Evolutionary conservation across 345 rosid species (phyloP), one percentile per base, ranked within the genome.

Genomic region (Moringa oleifera): DNA sequence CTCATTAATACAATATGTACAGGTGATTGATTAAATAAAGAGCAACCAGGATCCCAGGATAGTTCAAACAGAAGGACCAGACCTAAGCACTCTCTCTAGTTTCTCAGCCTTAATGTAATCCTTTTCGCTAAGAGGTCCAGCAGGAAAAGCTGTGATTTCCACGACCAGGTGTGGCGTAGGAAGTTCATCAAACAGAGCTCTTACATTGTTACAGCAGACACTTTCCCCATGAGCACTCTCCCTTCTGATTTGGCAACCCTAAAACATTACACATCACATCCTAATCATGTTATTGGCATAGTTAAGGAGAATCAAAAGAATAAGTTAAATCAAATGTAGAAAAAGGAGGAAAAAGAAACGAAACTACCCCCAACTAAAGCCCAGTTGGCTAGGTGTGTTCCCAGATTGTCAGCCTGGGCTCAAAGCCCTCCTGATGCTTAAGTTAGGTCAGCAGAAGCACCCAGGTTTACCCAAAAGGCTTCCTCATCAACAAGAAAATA

Each of bases 211-310:
- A 87, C 96, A 93, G 81, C 98, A 93, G 3, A 93, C 97, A 28
- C 94, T 90, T 73, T 90, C 91, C 6, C 98, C 96, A 20, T 93
- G 98, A 21, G 98, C 98, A 68, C 84, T 90, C 81, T 88, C 94
- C 73, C 97, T 73, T 69, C 98, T 80, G 36, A 93, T 90, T 75
- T 93, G 98, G 74, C 98, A 93, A 18, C 98, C 98, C 97, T 93
- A 65, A 66, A 76, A 18, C 13, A 18, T 20, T 7, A 1, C 12
- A 41, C 12, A 41, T 1, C 33, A 28, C 33, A 28, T 28, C 33
- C 33, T 5, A 41, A 41, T 41, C 12, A 41, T 41, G 47, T 41
- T 20, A 10, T 7, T 7, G 53, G 45, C 36, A 2, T 16, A 23
- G 12, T 37, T 18, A 53, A 55, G 57, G 22, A 46, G 5, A 23